Percentiles rank a stretch among this genome's conserved stretches.
phyloP scores from a whole-genome alignment of 306 rosid genomes.

The Vicia sativa region DNA sequence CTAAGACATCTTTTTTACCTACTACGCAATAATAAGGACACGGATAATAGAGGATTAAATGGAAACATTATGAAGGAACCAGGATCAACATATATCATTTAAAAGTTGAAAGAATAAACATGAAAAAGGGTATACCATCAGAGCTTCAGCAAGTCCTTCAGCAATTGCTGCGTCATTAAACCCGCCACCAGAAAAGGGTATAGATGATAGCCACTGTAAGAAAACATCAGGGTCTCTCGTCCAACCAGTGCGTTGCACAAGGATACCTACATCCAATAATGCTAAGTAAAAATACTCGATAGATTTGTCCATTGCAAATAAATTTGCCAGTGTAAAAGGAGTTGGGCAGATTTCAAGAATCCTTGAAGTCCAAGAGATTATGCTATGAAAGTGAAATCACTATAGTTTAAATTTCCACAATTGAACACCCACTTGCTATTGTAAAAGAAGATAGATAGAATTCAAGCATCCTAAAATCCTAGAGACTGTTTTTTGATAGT shows the following conservation, averaged over 20 bases:
- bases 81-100: slow-evolving; percentile 22
- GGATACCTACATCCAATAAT: slow-evolving; percentile 63
- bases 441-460: slow-evolving; percentile 26
- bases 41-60: slow-evolving; percentile 1
- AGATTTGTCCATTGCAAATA: slow-evolving; percentile 30
- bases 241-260: slow-evolving; percentile 92
- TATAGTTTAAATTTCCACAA: neutral
- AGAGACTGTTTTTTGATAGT: slow-evolving; percentile 15
- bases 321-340: slow-evolving; percentile 13
- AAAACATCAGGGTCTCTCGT: slow-evolving; percentile 80
- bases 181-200: slow-evolving; percentile 92
- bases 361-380: slow-evolving; percentile 28
- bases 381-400: neutral
- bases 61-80: slow-evolving; percentile 23
- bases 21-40: too few relatives aligned
- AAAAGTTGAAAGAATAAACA: slow-evolving; percentile 35
- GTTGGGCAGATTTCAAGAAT: slow-evolving; percentile 27
- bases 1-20: too few relatives aligned
- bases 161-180: slow-evolving; percentile 91
- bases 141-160: slow-evolving; percentile 98
- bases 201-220: slow-evolving; percentile 69
- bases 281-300: slow-evolving; percentile 22
- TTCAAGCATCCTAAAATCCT: slow-evolving; percentile 28
- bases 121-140: slow-evolving; percentile 58
- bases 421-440: slow-evolving; percentile 3